Evolutionary conservation across 805 yeast species (phyloP).

Genomic region (Yueomyces sinensis): DNA sequence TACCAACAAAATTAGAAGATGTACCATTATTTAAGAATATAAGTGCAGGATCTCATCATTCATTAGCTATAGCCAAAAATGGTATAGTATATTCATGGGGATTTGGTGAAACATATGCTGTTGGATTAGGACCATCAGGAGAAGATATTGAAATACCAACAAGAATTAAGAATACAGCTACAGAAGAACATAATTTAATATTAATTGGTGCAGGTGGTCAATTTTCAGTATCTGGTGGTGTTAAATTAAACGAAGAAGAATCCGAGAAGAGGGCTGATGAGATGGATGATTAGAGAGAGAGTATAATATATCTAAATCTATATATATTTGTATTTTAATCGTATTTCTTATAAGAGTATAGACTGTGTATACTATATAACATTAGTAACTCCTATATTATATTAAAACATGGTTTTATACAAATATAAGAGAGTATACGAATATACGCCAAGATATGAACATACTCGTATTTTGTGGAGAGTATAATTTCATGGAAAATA

Average conservation of each 20-base stretch:
- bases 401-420: no score
- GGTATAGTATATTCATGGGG: constrained; percentile 96
- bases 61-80: constrained; percentile 69
- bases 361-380: no score
- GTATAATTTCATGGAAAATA: no score
- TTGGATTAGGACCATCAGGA: constrained; percentile 80
- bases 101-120: constrained; percentile 91
- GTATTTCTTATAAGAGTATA: no score
- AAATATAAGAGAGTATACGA: no score
- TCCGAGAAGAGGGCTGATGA: constrained; percentile 34
- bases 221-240: constrained; percentile 81
- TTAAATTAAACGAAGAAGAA: constrained; percentile 28
- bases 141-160: constrained; percentile 87
- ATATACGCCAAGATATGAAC: no score
- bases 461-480: no score
- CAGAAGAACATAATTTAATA: constrained; percentile 59
- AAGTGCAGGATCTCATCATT: constrained; percentile 87
- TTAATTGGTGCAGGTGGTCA: constrained; percentile 93
- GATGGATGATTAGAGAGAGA: constrained; percentile 28
- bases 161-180: constrained; percentile 86
- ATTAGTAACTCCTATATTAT: no score
- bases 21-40: constrained; percentile 46
- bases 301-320: no score
- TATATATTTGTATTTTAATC: no score
- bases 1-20: constrained; percentile 55